phyloP scores from a whole-genome alignment of 495 filamentous ascomycete species.

The Penicillium cataractarum region DNA sequence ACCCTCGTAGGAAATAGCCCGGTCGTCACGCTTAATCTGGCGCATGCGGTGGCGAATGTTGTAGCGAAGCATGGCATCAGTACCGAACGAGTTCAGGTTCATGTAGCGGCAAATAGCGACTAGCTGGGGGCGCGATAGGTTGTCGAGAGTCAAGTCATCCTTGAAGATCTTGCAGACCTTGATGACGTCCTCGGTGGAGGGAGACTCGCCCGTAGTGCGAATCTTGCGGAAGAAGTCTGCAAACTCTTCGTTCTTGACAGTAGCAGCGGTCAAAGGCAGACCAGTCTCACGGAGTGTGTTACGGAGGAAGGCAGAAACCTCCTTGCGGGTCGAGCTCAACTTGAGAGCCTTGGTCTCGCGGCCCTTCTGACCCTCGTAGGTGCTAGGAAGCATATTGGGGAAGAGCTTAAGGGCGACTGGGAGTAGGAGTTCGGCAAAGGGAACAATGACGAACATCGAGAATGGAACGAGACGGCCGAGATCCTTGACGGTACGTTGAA shows the following conservation, averaged over 20 bases:
- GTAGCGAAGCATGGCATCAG: conserved; percentile 96
- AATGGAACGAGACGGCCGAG: conserved; percentile 92
- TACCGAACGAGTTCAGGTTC: conserved; percentile 96
- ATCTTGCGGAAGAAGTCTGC: conserved; percentile 98
- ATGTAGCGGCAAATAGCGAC: conserved; percentile 98
- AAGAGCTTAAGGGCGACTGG: conserved; percentile 92
- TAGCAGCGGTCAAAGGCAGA: conserved; percentile 81
- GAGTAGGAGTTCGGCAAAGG: conserved; percentile 93
- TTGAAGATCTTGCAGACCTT: conserved; percentile 99
- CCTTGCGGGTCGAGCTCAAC: conserved; percentile 85
- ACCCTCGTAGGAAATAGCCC: conserved; percentile 92
- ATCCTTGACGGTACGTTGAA: conserved; percentile 91
- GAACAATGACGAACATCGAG: conserved; percentile 95
- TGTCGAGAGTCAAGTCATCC: conserved; percentile 96
- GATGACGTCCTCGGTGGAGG: conserved; percentile 88
- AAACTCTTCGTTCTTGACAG: conserved; percentile 91
- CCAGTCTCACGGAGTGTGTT: conserved; percentile 92
- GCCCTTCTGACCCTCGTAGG: conserved; percentile 88
- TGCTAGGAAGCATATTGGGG: conserved; percentile 95
- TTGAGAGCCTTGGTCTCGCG: conserved; percentile 85
- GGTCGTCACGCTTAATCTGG: conserved; percentile 98
- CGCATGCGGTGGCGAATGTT: conserved; percentile 97
- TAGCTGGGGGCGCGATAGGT: conserved; percentile 91
- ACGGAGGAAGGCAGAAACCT: conserved; percentile 89
- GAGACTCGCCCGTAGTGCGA: conserved; percentile 85